Evolutionary conservation across 1,139 yeast genomes (phyloP), one percentile per base, ranked within the genome.

Genomic region (Arxiozyma telluris): DNA sequence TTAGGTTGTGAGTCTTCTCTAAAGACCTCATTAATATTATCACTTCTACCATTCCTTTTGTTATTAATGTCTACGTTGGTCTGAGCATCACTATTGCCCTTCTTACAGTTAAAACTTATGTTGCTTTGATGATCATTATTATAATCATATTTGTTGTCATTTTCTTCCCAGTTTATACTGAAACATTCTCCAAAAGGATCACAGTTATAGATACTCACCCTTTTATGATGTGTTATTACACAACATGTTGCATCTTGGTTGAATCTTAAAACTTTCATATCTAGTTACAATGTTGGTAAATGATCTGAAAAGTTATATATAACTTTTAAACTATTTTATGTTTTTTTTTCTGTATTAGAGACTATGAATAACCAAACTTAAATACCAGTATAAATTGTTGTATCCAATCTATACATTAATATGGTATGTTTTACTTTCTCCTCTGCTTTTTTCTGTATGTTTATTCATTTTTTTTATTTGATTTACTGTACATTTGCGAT

Each of bases 151-250:
- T 41, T 47, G 42, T 34, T 15, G 39, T n/a, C 12, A 34, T 39
- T 41, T 7, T 49, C 53, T 17, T 47, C 47, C 46, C 57, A 57
- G 50, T 65, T 61, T 27, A 65, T 56, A 50, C 66, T 68, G 53
- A 65, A 68, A 52, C 70, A 66, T 50, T 64, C 64, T 3, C 71
- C 71, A 57, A 68, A 68, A 18, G 71, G 71, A 49, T 68, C 71
- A 55, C 71, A 67, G 49, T 68, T 68, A 53, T 64, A 68, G 11
- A 67, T 63, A 39, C 61, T 57, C 20, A 66, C 54, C 15, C 56
- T 50, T 43, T 57, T 57, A 11, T 57, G 52, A 12, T 64, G 55
- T 21, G 59, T 59, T 1, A 61, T 62, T 15, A 66, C 68, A 58
- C 68, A 65, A 46, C 69, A 64, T 5, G 68, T 62, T 1, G 69